Conservation (phyloP, 805 yeast species). For the Teunomyces lycoperdinae region DNA sequence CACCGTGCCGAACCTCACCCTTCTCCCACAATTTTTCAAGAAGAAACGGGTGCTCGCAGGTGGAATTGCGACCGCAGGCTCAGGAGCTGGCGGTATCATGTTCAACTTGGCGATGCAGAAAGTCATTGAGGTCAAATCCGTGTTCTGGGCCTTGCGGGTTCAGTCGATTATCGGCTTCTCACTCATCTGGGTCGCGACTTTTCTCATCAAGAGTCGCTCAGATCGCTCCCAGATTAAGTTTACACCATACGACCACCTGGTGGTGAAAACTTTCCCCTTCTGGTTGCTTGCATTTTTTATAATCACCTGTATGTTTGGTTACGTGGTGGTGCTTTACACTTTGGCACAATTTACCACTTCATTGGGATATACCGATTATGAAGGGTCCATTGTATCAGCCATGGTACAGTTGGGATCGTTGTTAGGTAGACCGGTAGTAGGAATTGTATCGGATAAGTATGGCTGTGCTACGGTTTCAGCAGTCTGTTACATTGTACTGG, state of each 20-base stretch:
- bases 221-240: constrained; percentile 10
- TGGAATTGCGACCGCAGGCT: constrained; percentile 20
- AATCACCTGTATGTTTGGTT: constrained; percentile 22
- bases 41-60: constrained; percentile 17
- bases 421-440: constrained; percentile 19
- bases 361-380: constrained; percentile 19
- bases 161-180: constrained; percentile 13
- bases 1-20: constrained; percentile 17
- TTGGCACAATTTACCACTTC: constrained; percentile 23
- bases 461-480: constrained; percentile 14
- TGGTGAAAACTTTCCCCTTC: constrained; percentile 13
- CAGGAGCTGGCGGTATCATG: constrained; percentile 22
- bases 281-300: constrained; percentile 15
- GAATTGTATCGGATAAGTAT: constrained; percentile 15
- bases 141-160: constrained; percentile 22
- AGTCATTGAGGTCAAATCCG: constrained; percentile 15
- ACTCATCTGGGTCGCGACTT: constrained; percentile 7
- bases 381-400: constrained; percentile 24
- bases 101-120: constrained; percentile 25
- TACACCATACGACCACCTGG: constrained; percentile 13
- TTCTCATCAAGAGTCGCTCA: constrained; percentile 10
- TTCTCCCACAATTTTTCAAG: constrained; percentile 23
- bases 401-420: constrained; percentile 22
- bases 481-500: constrained; percentile 15
- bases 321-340: constrained; percentile 22